Base-by-base conservation (phyloP, 2,329 filamentous ascomycete species). In the Penicillium sclerotigenum region DNA sequence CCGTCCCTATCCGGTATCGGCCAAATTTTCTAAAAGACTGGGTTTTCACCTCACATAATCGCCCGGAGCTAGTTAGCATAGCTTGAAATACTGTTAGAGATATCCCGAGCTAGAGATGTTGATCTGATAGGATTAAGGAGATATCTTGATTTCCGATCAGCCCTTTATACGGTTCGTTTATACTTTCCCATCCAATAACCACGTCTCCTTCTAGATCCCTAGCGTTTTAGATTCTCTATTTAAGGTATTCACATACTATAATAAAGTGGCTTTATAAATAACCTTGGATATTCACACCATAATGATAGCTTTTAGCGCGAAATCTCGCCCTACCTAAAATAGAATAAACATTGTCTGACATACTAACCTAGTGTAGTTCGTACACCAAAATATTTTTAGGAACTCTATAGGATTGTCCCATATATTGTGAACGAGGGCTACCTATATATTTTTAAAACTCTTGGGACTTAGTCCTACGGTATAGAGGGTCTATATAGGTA, bases 301-400 rank as follows among this genome's bases (percentile, higher is more conserved):
- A 53, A 99, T 93, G 63, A 97, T 89, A 63, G 93, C 96, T 68
- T 96, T 97, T 4, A 94, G 95, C 1, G 94, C 90, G 78, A 97
- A 97, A 66, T 95, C 90, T 60, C 81, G 85, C 36, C 94, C 94
- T 7, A 83, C 92, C 72, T 95, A 99, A 77, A 96, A 99, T 49
- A 97, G 77, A 0, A 93, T 96, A 71, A 97, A 97, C 64, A 97
- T 91, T 41, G 91, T 92, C 62, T 92, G 90, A 47, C 88, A 89
- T 2, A 88, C 92, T 47, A 97, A 80, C 22, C 94, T 85, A 59
- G 86, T 89, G 74, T 99, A 99, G 71, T 99, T 99, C 47, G 95
- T 97, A 14, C 93, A 91, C 94, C 94, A 99, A 56, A 97, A 92
- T 94, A 99, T 99, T 77, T 97, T 97, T 24, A 94, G 94, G 63